Evolutionary conservation across 2,329 filamentous ascomycete species (phyloP).

Genomic region (Lojkania enalia): DNA sequence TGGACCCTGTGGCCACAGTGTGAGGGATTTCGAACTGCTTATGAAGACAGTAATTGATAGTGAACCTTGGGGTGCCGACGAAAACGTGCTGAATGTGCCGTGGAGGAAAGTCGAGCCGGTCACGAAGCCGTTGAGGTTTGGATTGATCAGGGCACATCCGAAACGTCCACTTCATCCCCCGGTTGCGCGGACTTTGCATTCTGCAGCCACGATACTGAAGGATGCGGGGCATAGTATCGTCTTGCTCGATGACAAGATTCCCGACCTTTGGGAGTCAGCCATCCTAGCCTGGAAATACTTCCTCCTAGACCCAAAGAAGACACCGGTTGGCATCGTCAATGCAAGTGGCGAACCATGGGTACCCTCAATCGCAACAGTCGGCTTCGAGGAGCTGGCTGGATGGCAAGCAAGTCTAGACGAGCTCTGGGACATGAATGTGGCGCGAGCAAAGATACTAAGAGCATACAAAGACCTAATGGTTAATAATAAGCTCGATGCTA

Average conservation of each 20-base stretch:
- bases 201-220: conserved; percentile 45
- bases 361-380: conserved; percentile 42
- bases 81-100: conserved; percentile 46
- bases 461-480: conserved; percentile 50
- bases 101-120: conserved; percentile 47
- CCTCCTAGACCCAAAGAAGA: conserved; percentile 43
- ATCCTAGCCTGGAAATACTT: conserved; percentile 50
- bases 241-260: conserved; percentile 30
- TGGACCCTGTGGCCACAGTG: conserved; percentile 49
- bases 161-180: conserved; percentile 57
- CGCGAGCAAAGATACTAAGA: conserved; percentile 39
- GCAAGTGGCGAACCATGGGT: conserved; percentile 51
- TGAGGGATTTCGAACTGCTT: conserved; percentile 48
- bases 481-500: conserved; percentile 52
- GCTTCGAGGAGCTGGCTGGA: conserved; percentile 34
- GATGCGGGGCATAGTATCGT: conserved; percentile 51
- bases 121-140: conserved; percentile 48
- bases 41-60: conserved; percentile 48
- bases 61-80: conserved; percentile 53
- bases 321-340: conserved; percentile 36
- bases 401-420: conserved; percentile 45
- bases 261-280: conserved; percentile 35
- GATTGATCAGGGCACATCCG: conserved; percentile 53
- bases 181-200: conserved; percentile 51
- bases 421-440: conserved; percentile 49